Evolutionary conservation across 2,329 filamentous ascomycete species (phyloP), one percentile per base, ranked within the genome.

Genomic region (Cryphonectria nitschkei): DNA sequence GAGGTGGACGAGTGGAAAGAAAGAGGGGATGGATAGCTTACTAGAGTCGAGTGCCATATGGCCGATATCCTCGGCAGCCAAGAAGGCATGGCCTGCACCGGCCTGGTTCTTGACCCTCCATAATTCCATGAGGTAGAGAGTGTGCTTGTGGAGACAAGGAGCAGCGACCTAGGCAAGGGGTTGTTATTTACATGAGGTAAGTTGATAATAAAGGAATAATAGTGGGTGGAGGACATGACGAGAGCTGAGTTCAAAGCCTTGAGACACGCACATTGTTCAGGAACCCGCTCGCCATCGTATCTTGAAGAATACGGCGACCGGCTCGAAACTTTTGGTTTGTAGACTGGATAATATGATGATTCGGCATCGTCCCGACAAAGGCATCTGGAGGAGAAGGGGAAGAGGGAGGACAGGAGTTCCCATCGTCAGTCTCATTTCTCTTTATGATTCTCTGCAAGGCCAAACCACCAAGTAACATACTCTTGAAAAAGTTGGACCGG

Each of bases 351-450:
- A 71, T 65, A 29, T 71, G 69, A 29, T 71, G 66, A n/a, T 71
- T 52, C 22, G 69, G 26, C 60, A 71, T 64, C 37, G 61, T 58
- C 29, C 66, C 69, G 8, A 54, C 61, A 22, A 71, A 71, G 16
- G 43, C 52, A 61, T 70, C 69, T 64, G 50, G 13, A 78, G 9
- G 9, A 76, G 74, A 39, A 39, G 11, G 37, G 37, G 8, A 13
- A 13, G 2, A 37, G 62, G 78, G 79, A 72, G 8, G 32, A 7
- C 1, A 6, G 6, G 9, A 22, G 3, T 37, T 41, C 1, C 32
- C 3, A 8, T 26, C 8, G 34, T 62, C 34, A 39, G 60, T 26
- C 32, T 39, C 29, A 1, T 29, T 37, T 37, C 32, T 22, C 16
- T 34, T 61, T 39, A 5, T 61, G 19, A 7, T 50, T 6, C n/a